These are phyloP conservation scores for Hypoxylon sp. DNA, from an alignment of 2,329 filamentous ascomycete species.

Conservation along the genomic window DNA sequence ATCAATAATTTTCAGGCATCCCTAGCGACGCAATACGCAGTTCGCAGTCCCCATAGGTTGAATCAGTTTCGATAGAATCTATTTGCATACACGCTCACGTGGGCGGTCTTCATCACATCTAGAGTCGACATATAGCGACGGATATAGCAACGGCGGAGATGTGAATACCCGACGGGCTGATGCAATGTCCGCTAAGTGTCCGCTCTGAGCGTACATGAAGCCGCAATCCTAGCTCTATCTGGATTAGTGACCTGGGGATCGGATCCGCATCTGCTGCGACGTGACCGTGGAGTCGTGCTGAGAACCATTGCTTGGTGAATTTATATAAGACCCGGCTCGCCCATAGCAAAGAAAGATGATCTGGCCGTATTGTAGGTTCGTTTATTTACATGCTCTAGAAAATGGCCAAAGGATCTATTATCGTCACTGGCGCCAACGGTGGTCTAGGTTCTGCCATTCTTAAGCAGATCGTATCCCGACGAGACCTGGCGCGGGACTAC, in stretches of 20 bases:
- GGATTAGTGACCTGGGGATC: not conserved
- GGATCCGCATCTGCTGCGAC: slow-evolving; percentile 9
- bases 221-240: slow-evolving; percentile 2
- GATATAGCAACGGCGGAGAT: slow-evolving; percentile 8
- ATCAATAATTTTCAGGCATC: not conserved
- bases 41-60: not conserved
- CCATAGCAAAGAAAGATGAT: not conserved
- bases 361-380: not conserved
- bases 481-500: slow-evolving; percentile 54
- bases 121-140: slow-evolving; percentile 7
- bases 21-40: not conserved
- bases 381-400: not conserved
- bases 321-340: slow-evolving; percentile 21
- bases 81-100: slow-evolving; percentile 28
- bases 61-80: not conserved
- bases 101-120: slow-evolving; percentile 19
- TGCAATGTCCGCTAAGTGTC: slow-evolving; percentile 13
- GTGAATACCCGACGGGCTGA: slow-evolving; percentile 8
- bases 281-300: not conserved
- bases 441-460: slow-evolving; percentile 58
- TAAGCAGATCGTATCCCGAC: slow-evolving; percentile 49
- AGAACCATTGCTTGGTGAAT: not conserved
- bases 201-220: not conserved
- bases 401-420: slow-evolving; percentile 52
- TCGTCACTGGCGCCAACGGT: slow-evolving; percentile 60